Percentiles rank a stretch among this genome's conserved stretches.
Evolutionary conservation across 495 filamentous ascomycete species (phyloP).

Genomic region (Neurospora sp.): DNA sequence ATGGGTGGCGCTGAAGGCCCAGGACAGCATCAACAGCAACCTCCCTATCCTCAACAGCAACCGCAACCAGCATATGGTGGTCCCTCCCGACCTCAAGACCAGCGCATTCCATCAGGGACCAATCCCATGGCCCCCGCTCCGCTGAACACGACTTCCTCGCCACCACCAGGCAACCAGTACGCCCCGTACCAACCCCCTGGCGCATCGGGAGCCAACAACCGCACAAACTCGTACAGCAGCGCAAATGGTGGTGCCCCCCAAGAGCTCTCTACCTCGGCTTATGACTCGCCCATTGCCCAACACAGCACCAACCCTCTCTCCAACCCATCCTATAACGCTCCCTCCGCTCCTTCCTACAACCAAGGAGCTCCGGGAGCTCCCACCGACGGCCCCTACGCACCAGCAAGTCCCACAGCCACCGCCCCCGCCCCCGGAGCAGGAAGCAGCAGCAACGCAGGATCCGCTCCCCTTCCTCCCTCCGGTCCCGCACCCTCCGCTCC

Average conservation of each 20-base stretch:
- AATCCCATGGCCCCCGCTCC: constrained; percentile 27
- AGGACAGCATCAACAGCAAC: constrained; percentile 22
- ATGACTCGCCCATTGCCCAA: constrained; percentile 66
- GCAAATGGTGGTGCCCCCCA: constrained; percentile 65
- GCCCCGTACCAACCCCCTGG: constrained; percentile 34
- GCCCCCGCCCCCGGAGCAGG: constrained; percentile 15
- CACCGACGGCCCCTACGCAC: constrained; percentile 41
- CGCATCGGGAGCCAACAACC: constrained; percentile 25
- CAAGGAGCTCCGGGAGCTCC: constrained; percentile 46
- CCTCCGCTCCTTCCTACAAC: constrained; percentile 39
- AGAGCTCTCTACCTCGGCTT: constrained; percentile 75
- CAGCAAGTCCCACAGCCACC: constrained; percentile 21
- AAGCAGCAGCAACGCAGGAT: constrained; percentile 7
- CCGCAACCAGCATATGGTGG: constrained; percentile 31
- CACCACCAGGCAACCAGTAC: constrained; percentile 31
- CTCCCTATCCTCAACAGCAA: constrained; percentile 14
- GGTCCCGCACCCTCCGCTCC: constrained; percentile 20
- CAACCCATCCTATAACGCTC: not conserved
- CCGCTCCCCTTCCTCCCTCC: constrained; percentile 16
- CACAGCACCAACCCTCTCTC: constrained; percentile 30
- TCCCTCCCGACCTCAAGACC: constrained; percentile 21
- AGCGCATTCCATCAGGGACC: constrained; percentile 29
- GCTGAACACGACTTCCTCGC: constrained; percentile 34
- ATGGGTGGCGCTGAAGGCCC: constrained; percentile 37
- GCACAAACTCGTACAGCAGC: constrained; percentile 43